Conservation (phyloP, 1,284 basidiomycete genomes). For the Mycosarcoma mackinlayi region DNA sequence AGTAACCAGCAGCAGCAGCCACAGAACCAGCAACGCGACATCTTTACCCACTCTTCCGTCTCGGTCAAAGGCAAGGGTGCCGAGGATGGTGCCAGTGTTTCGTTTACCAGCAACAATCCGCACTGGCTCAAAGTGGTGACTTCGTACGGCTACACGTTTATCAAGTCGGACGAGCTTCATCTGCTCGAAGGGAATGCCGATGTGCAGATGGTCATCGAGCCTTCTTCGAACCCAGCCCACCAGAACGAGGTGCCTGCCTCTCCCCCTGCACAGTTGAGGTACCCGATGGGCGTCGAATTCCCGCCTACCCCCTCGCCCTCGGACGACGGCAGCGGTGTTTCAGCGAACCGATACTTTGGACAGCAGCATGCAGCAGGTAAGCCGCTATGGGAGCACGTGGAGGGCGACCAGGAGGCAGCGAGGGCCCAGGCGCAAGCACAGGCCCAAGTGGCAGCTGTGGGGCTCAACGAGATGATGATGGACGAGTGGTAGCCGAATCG, state of each 20-base stretch:
- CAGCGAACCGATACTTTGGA: conserved; percentile 26
- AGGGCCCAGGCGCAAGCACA: conserved; percentile 9
- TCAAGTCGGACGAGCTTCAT: conserved; percentile 44
- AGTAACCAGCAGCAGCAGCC: neutral
- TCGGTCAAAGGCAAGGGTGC: conserved; percentile 24
- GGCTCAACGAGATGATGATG: conserved; percentile 52
- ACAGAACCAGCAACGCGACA: conserved; percentile 32
- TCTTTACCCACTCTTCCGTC: conserved; percentile 39
- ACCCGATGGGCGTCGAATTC: conserved; percentile 41
- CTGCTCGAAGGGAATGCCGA: conserved; percentile 43
- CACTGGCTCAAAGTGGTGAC: conserved; percentile 53
- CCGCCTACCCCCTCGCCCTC: conserved; percentile 45
- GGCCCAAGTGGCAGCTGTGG: conserved; percentile 4
- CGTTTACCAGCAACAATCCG: conserved; percentile 23
- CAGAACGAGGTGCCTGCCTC: conserved; percentile 40
- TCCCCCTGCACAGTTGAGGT: conserved; percentile 36
- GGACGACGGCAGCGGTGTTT: conserved; percentile 33
- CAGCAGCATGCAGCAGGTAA: conserved; percentile 24
- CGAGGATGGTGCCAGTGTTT: conserved; percentile 1
- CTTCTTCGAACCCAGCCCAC: conserved; percentile 17
- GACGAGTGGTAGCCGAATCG: conserved; percentile 33
- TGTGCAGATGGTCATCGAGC: conserved; percentile 49
- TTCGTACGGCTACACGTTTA: conserved; percentile 50
- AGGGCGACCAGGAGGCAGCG: conserved; percentile 36
- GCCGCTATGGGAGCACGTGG: conserved; percentile 43